phyloP scores from a whole-genome alignment of 305 asterid species.

The Fraxinus nigra region DNA sequence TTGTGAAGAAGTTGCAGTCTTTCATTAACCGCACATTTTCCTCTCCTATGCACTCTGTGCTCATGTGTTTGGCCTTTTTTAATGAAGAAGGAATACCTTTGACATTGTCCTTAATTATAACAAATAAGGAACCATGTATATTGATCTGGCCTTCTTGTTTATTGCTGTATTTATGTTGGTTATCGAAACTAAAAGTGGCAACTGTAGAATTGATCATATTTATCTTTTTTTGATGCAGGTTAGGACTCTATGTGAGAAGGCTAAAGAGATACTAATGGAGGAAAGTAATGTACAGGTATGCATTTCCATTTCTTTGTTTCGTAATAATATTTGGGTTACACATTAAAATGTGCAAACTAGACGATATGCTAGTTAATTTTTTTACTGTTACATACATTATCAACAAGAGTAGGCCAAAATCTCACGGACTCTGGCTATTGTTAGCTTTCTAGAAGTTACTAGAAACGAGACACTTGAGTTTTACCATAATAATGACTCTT shows the following conservation, averaged over 20 bases:
- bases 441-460: background rate
- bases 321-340: background rate
- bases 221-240: slow-evolving; percentile 52
- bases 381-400: background rate
- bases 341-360: background rate
- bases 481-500: background rate
- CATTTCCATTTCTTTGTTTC: slow-evolving; percentile 5
- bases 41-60: background rate
- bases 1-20: background rate
- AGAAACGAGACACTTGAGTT: background rate
- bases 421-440: background rate
- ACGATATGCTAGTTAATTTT: background rate
- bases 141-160: background rate
- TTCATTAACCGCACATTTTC: background rate
- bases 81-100: background rate
- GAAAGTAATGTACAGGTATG: slow-evolving; percentile 96
- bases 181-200: background rate
- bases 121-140: background rate
- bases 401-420: background rate
- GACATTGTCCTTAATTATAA: background rate
- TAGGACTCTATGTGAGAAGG: slow-evolving; percentile 80
- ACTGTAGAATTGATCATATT: slow-evolving; percentile 15
- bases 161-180: background rate
- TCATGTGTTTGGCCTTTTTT: background rate
- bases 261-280: slow-evolving; percentile 82